Conservation (phyloP, 225 moss, liverwort and hornwort genomes). For the Climacium dendroides region DNA sequence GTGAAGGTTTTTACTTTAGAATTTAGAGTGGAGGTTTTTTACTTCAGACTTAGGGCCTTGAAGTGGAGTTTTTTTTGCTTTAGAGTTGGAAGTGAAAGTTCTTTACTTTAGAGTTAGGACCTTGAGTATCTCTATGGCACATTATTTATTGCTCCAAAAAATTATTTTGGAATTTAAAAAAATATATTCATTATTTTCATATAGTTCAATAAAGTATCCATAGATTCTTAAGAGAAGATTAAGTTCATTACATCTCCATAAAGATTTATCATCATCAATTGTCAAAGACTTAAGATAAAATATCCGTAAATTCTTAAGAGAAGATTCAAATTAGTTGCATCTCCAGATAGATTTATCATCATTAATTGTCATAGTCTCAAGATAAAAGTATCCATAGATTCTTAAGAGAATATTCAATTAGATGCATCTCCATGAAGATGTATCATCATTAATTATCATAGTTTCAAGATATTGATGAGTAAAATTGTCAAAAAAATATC, state of each 20-base stretch:
- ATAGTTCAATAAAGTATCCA: not conserved
- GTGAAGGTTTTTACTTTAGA: too few species aligned
- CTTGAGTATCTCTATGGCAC: too few species aligned
- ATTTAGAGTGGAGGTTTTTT: too few species aligned
- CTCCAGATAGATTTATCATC: not conserved
- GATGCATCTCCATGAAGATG: too few species aligned
- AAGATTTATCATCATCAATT: not conserved
- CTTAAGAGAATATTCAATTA: too few species aligned
- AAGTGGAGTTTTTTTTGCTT: too few species aligned
- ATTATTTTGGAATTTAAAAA: not conserved
- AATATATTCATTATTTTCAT: not conserved
- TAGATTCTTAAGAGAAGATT: not conserved
- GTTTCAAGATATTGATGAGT: not conserved
- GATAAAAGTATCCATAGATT: too few species aligned
- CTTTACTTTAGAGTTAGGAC: too few species aligned
- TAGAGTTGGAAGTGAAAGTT: too few species aligned
- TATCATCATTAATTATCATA: not conserved
- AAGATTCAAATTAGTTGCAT: not conserved
- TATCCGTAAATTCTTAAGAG: too few species aligned
- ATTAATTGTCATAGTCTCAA: not conserved
- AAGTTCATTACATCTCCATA: too few species aligned
- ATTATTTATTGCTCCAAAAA: not conserved
- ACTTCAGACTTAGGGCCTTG: too few species aligned
- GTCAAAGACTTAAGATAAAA: not conserved
- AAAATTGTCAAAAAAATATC: not conserved